Percentiles rank a stretch among this genome's conserved stretches.
phyloP scores from a whole-genome alignment of 495 filamentous ascomycete species.

The Hamigera avellanea region DNA sequence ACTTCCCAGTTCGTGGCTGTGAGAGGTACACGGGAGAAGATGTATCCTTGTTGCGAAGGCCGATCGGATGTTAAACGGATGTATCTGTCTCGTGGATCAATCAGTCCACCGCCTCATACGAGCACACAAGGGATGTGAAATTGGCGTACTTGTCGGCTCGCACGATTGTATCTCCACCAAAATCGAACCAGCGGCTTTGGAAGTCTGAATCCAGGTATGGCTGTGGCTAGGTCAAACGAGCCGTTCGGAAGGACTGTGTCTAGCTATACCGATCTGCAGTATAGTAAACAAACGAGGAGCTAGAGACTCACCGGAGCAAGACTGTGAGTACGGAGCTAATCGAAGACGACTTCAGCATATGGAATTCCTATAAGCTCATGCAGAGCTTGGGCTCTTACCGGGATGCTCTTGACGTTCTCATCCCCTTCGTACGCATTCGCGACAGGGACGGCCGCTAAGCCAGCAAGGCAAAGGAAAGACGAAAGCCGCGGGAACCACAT shows the following conservation, averaged over 20 bases:
- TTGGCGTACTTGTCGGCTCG: conserved; percentile 73
- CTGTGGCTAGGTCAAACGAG: conserved; percentile 36
- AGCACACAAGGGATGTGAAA: conserved; percentile 1
- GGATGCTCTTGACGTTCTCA: conserved; percentile 44
- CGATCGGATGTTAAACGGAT: conserved; percentile 86
- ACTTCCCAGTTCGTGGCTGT: conserved; percentile 99
- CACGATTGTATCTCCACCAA: conserved; percentile 90
- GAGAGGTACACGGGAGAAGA: conserved; percentile 86
- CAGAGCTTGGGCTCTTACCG: too few species aligned
- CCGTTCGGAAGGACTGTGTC: conserved; percentile 1
- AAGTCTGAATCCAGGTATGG: conserved; percentile 97
- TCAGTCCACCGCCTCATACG: not conserved
- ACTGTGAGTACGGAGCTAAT: conserved; percentile 66
- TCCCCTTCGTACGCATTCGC: conserved; percentile 24
- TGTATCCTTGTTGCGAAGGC: conserved; percentile 80
- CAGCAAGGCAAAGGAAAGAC: conserved; percentile 27
- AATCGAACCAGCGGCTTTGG: conserved; percentile 99
- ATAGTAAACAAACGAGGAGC: not conserved
- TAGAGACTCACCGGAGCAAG: conserved; percentile 38
- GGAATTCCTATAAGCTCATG: too few species aligned
- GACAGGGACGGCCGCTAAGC: conserved; percentile 19
- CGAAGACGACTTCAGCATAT: conserved; percentile 9
- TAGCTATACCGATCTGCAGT: not conserved
- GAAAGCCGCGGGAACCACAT: conserved; percentile 32
- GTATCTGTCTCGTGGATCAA: conserved; percentile 49